Evolutionary conservation across 2,329 filamentous ascomycete genomes (phyloP).

Genomic region (Dactylellina drechsleri): DNA sequence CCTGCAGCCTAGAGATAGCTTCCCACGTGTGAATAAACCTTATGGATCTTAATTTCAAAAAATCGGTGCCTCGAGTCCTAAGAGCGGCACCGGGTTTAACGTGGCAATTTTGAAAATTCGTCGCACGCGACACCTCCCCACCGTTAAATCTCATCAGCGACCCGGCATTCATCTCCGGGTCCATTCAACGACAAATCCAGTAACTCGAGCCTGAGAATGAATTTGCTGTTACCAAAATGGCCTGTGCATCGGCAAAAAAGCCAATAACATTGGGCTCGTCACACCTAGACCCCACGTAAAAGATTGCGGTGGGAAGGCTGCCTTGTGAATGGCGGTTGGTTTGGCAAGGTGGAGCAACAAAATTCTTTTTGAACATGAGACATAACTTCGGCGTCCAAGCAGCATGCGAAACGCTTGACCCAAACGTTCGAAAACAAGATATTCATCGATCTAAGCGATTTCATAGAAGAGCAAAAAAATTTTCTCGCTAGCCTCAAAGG

Average conservation of each 20-base stretch:
- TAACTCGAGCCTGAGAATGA: slow-evolving; percentile 26
- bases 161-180: background rate
- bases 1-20: slow-evolving; percentile 30
- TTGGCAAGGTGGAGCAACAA: slow-evolving; percentile 40
- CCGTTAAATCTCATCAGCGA: background rate
- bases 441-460: background rate
- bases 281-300: slow-evolving; percentile 18
- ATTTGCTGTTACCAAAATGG: slow-evolving; percentile 7
- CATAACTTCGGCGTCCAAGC: slow-evolving; percentile 21
- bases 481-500: background rate
- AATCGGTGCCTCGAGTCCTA: slow-evolving; percentile 7
- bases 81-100: background rate
- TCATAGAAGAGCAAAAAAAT: background rate
- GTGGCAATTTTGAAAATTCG: slow-evolving; percentile 4
- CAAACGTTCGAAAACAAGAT: slow-evolving; percentile 6
- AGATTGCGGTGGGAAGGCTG: slow-evolving; percentile 19
- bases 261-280: slow-evolving; percentile 9
- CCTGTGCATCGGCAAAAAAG: slow-evolving; percentile 12
- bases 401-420: slow-evolving; percentile 1
- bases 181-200: slow-evolving; percentile 24
- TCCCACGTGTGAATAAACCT: slow-evolving; percentile 47
- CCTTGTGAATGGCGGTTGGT: slow-evolving; percentile 46
- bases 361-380: slow-evolving; percentile 39
- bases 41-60: slow-evolving; percentile 23
- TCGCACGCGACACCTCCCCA: background rate